Conservation (phyloP, 768 basidiomycete genomes). For the Asterophora lycoperdoides region DNA sequence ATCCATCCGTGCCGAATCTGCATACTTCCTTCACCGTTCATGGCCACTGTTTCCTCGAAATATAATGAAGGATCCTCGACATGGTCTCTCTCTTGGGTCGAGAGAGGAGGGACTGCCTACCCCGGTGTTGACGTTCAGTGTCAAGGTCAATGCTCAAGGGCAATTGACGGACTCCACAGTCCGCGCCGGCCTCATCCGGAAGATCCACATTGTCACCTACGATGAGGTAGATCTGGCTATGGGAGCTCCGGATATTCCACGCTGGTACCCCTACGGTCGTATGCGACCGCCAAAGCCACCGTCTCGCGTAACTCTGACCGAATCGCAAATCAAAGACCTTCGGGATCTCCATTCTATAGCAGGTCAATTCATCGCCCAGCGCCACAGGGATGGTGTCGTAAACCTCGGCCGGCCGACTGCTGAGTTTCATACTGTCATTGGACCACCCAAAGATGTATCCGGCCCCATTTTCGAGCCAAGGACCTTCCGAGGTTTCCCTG, state of each 20-base stretch:
- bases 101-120: conserved; percentile 35
- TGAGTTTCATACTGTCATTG: conserved; percentile 24
- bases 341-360: conserved; percentile 22
- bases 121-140: conserved; percentile 76
- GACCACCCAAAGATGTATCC: conserved; percentile 27
- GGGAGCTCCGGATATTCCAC: conserved; percentile 17
- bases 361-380: conserved; percentile 11
- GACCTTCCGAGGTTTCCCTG: conserved; percentile 48
- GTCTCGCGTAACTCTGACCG: conserved; percentile 7
- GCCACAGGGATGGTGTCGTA: conserved; percentile 22
- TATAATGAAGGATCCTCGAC: conserved; percentile 40
- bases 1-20: conserved; percentile 40
- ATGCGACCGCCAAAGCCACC: conserved; percentile 8
- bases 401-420: conserved; percentile 19
- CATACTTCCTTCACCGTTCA: conserved; percentile 63
- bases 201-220: conserved; percentile 64
- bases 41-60: conserved; percentile 70
- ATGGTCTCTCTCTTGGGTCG: conserved; percentile 39
- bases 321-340: conserved; percentile 27
- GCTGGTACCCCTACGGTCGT: conserved; percentile 42
- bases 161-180: conserved; percentile 68
- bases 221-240: conserved; percentile 56
- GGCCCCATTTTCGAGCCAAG: conserved; percentile 27
- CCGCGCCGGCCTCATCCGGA: conserved; percentile 68
- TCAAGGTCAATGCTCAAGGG: conserved; percentile 56